Percentiles rank a stretch among this genome's conserved stretches.
phyloP scores from a whole-genome alignment of 768 basidiomycete species.

The Mycena pura region DNA sequence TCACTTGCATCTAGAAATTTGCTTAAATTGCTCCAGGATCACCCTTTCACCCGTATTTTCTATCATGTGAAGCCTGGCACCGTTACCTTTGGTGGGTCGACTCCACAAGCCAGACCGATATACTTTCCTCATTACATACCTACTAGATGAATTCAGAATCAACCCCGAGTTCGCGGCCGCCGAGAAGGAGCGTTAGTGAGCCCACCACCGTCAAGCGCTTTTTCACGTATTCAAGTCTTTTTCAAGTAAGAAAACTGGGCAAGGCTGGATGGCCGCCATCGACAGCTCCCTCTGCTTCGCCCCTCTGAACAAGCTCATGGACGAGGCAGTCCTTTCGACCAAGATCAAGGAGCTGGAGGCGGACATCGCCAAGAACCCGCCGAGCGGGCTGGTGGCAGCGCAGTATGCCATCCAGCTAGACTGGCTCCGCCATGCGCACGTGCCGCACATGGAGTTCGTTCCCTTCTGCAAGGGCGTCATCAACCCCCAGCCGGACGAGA shows the following conservation, averaged over 20 bases:
- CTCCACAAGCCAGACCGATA: neutral
- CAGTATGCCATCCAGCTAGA: constrained; percentile 11
- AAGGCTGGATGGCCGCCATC: constrained; percentile 10
- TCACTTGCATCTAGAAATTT: neutral
- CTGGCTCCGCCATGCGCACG: neutral
- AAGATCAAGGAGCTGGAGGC: neutral
- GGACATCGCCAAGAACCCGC: neutral
- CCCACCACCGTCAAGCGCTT: too few species aligned
- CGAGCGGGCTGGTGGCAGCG: neutral
- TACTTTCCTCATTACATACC: neutral
- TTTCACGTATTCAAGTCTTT: neutral
- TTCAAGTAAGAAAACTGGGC: constrained; percentile 1
- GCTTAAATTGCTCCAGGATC: neutral
- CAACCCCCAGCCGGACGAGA: neutral
- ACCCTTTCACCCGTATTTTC: neutral
- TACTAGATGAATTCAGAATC: constrained; percentile 4
- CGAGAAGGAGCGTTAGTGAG: constrained; percentile 11
- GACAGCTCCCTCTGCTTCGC: neutral
- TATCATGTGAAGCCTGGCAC: constrained; percentile 1
- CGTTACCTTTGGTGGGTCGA: constrained; percentile 7
- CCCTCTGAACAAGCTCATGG: constrained; percentile 5
- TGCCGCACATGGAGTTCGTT: constrained; percentile 12
- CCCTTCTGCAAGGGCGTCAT: neutral
- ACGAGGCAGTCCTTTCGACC: neutral
- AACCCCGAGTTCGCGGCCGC: constrained; percentile 6